These are phyloP conservation scores for Boletus sp. DNA, from an alignment of 768 basidiomycete genomes.

Conservation along the genomic window DNA sequence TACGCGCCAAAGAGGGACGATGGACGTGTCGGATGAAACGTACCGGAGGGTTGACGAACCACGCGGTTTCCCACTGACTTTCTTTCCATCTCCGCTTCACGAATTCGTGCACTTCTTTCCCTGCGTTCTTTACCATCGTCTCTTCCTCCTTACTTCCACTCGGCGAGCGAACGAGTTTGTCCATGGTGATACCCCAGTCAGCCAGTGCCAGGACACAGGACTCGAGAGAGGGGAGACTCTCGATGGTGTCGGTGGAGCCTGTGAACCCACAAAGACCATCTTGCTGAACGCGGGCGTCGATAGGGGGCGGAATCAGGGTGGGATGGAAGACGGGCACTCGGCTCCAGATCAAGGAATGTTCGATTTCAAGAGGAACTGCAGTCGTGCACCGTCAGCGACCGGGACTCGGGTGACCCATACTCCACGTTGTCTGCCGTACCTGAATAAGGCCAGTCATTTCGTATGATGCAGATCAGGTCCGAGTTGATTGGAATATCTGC, in stretches of 20 bases:
- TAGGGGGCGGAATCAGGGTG: slow-evolving; percentile 47
- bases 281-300: slow-evolving; percentile 60
- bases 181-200: slow-evolving; percentile 69
- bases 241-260: slow-evolving; percentile 51
- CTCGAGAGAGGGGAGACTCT: slow-evolving; percentile 58
- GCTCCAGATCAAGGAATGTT: slow-evolving; percentile 79
- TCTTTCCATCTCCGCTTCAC: slow-evolving; percentile 68
- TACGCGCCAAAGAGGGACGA: neutral
- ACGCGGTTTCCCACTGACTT: slow-evolving; percentile 82
- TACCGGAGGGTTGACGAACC: slow-evolving; percentile 90
- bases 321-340: slow-evolving; percentile 68
- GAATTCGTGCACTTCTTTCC: slow-evolving; percentile 59
- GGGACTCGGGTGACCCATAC: neutral
- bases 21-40: slow-evolving; percentile 21
- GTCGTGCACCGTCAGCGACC: neutral
- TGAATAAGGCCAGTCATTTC: slow-evolving; percentile 89
- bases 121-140: slow-evolving; percentile 46
- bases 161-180: slow-evolving; percentile 53
- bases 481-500: slow-evolving; percentile 50
- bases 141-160: slow-evolving; percentile 55
- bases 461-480: slow-evolving; percentile 65
- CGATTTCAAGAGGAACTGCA: slow-evolving; percentile 65
- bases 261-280: slow-evolving; percentile 87
- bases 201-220: slow-evolving; percentile 59
- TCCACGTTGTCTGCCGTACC: slow-evolving; percentile 38